A percentile compares a stretch with the other conserved stretches of the same genome.
phyloP scores from a whole-genome alignment of 306 rosid species.

The Begonia masoniana region DNA sequence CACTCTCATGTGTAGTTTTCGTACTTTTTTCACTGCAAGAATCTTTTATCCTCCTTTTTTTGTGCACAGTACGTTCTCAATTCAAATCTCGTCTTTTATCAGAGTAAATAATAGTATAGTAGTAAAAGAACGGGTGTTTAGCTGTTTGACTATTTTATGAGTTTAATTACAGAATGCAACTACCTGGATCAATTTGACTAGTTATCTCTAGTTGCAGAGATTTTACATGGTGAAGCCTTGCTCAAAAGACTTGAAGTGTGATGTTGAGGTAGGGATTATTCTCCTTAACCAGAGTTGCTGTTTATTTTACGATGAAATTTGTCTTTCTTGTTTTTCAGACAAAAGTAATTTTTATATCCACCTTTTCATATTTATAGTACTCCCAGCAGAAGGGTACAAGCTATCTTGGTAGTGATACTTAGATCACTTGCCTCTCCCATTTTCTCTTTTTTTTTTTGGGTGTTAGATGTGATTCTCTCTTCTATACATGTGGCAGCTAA shows the following conservation, averaged over 20 bases:
- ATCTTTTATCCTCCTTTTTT: neutral
- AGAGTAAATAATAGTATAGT: neutral
- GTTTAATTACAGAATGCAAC: neutral
- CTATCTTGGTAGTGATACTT: too few species aligned
- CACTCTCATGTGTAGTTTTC: too few species aligned
- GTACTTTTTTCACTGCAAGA: neutral
- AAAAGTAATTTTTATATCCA: too few species aligned
- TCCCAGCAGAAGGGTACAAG: too few species aligned
- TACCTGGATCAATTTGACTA: constrained; percentile 1
- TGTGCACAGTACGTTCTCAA: neutral
- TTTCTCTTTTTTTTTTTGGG: too few species aligned
- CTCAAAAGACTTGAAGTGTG: constrained; percentile 90
- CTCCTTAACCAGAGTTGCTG: too few species aligned
- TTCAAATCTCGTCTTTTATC: neutral
- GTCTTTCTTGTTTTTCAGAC: too few species aligned
- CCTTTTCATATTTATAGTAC: too few species aligned
- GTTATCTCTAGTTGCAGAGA: constrained; percentile 51
- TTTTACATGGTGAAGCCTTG: constrained; percentile 86
- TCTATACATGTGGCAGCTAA: constrained; percentile 34
- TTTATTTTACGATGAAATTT: too few species aligned
- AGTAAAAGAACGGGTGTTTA: neutral
- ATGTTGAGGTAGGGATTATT: constrained; percentile 61
- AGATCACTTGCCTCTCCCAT: too few species aligned
- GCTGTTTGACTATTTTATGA: constrained; percentile 5
- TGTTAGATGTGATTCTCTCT: neutral